Conservation (phyloP, 257 asterid genomes). For the Echium plantagineum region DNA sequence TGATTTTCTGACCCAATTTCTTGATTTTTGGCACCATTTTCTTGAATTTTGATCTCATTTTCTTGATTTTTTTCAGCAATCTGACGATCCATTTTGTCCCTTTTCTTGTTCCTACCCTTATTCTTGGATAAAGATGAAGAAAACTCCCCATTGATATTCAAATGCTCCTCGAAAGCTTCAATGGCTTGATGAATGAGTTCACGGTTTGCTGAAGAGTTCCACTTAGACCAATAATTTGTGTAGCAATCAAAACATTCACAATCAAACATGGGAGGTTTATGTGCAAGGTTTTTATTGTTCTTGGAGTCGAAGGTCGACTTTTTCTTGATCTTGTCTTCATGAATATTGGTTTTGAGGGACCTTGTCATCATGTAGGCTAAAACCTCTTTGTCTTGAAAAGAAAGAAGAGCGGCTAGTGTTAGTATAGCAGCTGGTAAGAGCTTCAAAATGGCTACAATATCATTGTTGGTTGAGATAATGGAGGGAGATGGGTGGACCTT, state of each 20-base stretch:
- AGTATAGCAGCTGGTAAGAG: constrained; percentile 58
- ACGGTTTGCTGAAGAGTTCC: constrained; percentile 75
- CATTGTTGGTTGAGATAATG: constrained; percentile 18
- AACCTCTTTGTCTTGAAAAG: constrained; percentile 49
- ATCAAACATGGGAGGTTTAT: constrained; percentile 35
- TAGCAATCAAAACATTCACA: constrained; percentile 70
- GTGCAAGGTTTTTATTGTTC: constrained; percentile 11
- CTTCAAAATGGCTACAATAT: constrained; percentile 24
- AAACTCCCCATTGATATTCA: constrained; percentile 26
- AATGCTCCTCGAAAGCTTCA: constrained; percentile 67
- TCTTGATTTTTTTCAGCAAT: constrained; percentile 11
- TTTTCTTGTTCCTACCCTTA: constrained; percentile 20
- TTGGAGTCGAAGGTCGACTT: constrained; percentile 13
- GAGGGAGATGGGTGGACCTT: constrained; percentile 62
- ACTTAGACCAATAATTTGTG: constrained; percentile 57
- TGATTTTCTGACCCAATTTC: constrained; percentile 6
- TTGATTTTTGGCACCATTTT: no score
- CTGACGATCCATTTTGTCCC: constrained; percentile 27
- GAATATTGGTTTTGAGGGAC: constrained; percentile 39
- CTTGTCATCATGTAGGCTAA: constrained; percentile 60
- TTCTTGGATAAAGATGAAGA: constrained; percentile 1
- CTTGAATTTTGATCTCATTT: background rate
- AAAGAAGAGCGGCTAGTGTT: constrained; percentile 35
- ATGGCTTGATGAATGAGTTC: constrained; percentile 68
- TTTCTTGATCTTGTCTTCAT: constrained; percentile 3